These are phyloP conservation scores for Thinopyrum obtusiflorum DNA, from an alignment of 202 grass and related monocot species.

Conservation along the genomic window DNA sequence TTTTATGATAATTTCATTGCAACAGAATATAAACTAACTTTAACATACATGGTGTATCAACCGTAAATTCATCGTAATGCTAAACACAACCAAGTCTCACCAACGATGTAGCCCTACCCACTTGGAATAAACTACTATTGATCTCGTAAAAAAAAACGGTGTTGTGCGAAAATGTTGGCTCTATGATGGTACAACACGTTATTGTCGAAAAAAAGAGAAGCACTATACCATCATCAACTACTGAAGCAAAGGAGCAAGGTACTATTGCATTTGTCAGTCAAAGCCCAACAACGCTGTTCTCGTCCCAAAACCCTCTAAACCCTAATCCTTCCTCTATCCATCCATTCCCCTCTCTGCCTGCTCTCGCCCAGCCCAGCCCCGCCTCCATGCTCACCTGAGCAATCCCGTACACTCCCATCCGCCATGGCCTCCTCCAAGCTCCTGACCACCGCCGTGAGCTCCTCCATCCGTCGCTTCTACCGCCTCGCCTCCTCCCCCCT, in stretches of 20 bases:
- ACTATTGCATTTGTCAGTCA: not conserved
- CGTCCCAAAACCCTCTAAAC: slow-evolving; percentile 28
- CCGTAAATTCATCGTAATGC: too few relatives aligned
- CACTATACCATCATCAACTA: too few relatives aligned
- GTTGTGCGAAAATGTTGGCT: too few relatives aligned
- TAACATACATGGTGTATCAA: too few relatives aligned
- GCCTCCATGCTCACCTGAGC: slow-evolving; percentile 11
- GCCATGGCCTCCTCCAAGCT: slow-evolving; percentile 70
- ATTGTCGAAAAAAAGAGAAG: too few relatives aligned
- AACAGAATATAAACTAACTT: too few relatives aligned
- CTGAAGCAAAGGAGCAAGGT: not conserved
- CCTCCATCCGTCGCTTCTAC: slow-evolving; percentile 38
- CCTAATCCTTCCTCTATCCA: slow-evolving; percentile 28
- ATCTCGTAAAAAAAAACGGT: too few relatives aligned
- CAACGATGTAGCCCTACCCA: too few relatives aligned
- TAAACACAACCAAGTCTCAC: too few relatives aligned
- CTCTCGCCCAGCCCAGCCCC: not conserved
- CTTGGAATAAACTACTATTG: too few relatives aligned
- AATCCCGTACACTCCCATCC: not conserved
- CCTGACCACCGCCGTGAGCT: slow-evolving; percentile 33
- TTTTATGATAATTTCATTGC: too few relatives aligned
- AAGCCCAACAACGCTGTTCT: not conserved
- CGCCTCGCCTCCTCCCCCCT: slow-evolving; percentile 14
- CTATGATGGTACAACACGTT: too few relatives aligned
- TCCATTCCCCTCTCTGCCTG: not conserved